Percentiles rank a stretch among this genome's conserved stretches.
phyloP scores from a whole-genome alignment of 1,139 yeast species.

The Yamadazyma sp. region DNA sequence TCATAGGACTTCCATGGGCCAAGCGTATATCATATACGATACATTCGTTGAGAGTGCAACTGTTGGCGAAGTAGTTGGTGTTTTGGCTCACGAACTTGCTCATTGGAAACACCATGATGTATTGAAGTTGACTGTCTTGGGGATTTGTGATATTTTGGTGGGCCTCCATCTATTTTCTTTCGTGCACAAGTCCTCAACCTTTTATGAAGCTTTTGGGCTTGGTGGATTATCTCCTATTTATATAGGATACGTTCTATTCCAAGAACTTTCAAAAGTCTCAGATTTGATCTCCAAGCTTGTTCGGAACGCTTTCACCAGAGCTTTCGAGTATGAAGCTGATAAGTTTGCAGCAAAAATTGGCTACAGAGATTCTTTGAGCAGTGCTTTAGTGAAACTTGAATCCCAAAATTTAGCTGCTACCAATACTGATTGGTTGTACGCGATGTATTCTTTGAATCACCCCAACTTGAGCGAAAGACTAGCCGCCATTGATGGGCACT shows the following conservation, averaged over 20 bases:
- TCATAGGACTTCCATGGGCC: conserved; percentile 84
- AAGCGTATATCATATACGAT: conserved; percentile 83
- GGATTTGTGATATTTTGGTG: background rate
- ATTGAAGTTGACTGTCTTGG: conserved; percentile 14
- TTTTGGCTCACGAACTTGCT: conserved; percentile 88
- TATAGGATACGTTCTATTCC: conserved; percentile 5
- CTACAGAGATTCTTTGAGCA: conserved; percentile 3
- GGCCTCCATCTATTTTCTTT: background rate
- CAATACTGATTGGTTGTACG: conserved; percentile 12
- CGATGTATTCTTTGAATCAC: conserved; percentile 8
- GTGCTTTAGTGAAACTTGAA: conserved; percentile 8
- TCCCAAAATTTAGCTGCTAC: conserved; percentile 8
- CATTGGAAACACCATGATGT: conserved; percentile 82
- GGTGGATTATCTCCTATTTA: conserved; percentile 3
- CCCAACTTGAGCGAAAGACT: conserved; percentile 11
- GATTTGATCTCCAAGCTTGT: conserved; percentile 5
- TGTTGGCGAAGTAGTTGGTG: conserved; percentile 72
- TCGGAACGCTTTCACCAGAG: conserved; percentile 4
- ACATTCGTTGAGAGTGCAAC: conserved; percentile 70
- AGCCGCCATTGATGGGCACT: conserved; percentile 1
- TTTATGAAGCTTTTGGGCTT: conserved; percentile 9
- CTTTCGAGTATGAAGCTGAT: conserved; percentile 12
- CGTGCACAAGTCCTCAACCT: background rate
- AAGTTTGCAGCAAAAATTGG: conserved; percentile 8
- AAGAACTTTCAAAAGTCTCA: conserved; percentile 2